phyloP scores from a whole-genome alignment of 1,284 basidiomycete species.

The Naganishia liquefaciens region DNA sequence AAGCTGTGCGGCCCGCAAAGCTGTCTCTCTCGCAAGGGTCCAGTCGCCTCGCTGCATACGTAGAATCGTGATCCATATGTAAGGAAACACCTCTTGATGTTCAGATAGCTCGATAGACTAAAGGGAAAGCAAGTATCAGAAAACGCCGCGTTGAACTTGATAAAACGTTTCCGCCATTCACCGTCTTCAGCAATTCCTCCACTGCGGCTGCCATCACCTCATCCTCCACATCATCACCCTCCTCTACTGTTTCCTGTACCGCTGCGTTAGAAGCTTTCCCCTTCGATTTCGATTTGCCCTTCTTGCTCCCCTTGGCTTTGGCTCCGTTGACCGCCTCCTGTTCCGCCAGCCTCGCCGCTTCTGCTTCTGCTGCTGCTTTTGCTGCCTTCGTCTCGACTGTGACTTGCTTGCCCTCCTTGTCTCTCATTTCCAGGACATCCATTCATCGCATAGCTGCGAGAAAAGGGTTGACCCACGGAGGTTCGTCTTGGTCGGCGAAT shows the following conservation, averaged over 20 bases:
- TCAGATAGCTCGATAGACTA: too few species aligned
- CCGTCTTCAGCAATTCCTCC: conserved; percentile 2
- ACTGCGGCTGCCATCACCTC: not conserved
- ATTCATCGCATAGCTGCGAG: not conserved
- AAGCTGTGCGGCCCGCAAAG: not conserved
- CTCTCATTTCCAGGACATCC: not conserved
- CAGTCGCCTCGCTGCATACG: not conserved
- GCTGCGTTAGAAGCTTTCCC: not conserved
- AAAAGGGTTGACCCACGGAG: not conserved
- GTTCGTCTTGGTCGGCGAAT: not conserved
- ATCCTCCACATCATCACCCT: not conserved
- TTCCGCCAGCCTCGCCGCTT: not conserved
- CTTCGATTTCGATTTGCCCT: not conserved
- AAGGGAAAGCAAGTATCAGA: too few species aligned
- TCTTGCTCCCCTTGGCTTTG: not conserved
- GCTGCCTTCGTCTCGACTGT: not conserved
- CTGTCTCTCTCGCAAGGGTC: not conserved
- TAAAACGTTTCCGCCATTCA: not conserved
- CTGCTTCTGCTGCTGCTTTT: not conserved
- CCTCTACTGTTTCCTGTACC: not conserved
- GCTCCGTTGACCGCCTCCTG: not conserved
- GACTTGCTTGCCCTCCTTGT: not conserved
- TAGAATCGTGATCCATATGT: not conserved
- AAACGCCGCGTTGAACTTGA: too few species aligned
- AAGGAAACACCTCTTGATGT: not conserved